Percentiles rank a stretch among this genome's conserved stretches.
These are phyloP conservation scores for Discostella pseudostelligera DNA, from an alignment of 108 stramenopile genomes.

Conservation along the genomic window DNA sequence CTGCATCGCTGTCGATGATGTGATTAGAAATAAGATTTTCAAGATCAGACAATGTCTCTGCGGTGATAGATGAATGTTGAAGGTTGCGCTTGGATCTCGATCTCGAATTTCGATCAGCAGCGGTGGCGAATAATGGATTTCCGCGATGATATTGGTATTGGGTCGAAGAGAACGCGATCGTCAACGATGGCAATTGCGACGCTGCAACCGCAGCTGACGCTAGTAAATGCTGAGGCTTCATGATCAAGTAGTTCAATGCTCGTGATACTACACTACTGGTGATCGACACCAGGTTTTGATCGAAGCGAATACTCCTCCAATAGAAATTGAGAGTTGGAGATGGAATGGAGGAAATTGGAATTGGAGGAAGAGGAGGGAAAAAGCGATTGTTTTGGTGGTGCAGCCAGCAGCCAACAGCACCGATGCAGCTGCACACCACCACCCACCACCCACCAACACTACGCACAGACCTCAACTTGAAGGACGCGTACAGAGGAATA, in stretches of 20 bases:
- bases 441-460: too few relatives aligned
- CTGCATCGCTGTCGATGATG: not conserved
- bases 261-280: not conserved
- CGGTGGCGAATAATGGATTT: not conserved
- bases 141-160: not conserved
- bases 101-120: not conserved
- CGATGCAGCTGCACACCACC: too few relatives aligned
- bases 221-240: conserved; percentile 34
- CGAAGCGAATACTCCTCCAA: not conserved
- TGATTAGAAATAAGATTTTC: conserved; percentile 22
- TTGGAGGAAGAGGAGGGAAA: too few relatives aligned
- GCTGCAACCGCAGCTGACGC: conserved; percentile 17
- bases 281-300: not conserved
- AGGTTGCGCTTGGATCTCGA: conserved; percentile 1
- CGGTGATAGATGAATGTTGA: conserved; percentile 7
- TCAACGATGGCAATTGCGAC: not conserved
- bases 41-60: conserved; percentile 21
- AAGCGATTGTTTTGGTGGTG: too few relatives aligned
- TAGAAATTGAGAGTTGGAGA: too few relatives aligned
- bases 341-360: not conserved
- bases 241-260: not conserved
- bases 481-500: not conserved
- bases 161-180: conserved; percentile 6
- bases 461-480: too few relatives aligned
- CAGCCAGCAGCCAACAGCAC: not conserved